Evolutionary conservation across 192 early-diverging fungal genomes (phyloP).

Genomic region (Irineochytrium annulatum): DNA sequence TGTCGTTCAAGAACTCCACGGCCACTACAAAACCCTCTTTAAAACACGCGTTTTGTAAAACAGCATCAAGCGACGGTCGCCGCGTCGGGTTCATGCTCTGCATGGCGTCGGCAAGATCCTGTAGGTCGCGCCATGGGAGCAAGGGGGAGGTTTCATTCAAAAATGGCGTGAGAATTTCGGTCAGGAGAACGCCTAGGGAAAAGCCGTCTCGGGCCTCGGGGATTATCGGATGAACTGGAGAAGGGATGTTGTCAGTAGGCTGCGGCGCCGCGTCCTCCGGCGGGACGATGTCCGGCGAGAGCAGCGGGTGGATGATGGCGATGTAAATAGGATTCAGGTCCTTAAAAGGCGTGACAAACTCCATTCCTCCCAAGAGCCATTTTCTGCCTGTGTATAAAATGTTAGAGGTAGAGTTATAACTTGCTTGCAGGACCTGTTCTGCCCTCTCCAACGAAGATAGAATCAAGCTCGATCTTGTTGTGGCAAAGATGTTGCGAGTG

Average conservation of each 20-base stretch:
- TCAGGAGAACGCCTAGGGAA: conserved; percentile 27
- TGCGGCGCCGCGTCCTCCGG: conserved; percentile 10
- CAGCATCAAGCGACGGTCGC: conserved; percentile 6
- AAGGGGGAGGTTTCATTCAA: neutral
- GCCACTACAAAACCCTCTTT: too few relatives aligned
- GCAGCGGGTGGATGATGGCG: conserved; percentile 10
- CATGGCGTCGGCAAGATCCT: conserved; percentile 24
- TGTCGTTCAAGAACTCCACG: conserved; percentile 29
- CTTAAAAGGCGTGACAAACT: conserved; percentile 22
- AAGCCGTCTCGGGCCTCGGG: conserved; percentile 28
- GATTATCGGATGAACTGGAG: neutral
- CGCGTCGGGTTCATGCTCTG: conserved; percentile 10
- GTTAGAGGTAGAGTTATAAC: too few relatives aligned
- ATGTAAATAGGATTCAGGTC: conserved; percentile 12
- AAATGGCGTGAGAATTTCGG: conserved; percentile 14
- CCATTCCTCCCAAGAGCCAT: conserved; percentile 38
- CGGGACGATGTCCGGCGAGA: conserved; percentile 11
- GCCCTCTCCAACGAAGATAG: conserved; percentile 25
- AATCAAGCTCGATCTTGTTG: conserved; percentile 35
- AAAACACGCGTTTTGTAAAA: too few relatives aligned
- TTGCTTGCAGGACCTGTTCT: too few relatives aligned
- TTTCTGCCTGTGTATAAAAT: too few relatives aligned
- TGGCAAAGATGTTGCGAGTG: conserved; percentile 33
- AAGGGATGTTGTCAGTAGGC: conserved; percentile 11
- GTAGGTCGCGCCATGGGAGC: conserved; percentile 31